Conservation (phyloP, 2,329 filamentous ascomycete species). For the Ascosphaera apis region DNA sequence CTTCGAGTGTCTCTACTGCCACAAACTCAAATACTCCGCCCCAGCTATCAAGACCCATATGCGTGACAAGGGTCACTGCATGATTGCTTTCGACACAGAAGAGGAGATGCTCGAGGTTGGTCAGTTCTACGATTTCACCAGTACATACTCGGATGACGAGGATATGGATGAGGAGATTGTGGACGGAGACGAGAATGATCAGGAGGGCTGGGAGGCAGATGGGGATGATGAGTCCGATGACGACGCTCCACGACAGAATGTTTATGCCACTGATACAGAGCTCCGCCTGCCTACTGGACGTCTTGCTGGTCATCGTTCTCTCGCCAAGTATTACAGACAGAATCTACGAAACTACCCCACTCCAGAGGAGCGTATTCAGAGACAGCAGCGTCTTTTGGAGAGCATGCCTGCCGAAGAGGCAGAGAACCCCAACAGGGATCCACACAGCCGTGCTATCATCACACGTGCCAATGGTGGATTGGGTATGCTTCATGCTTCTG, state of each 20-base stretch:
- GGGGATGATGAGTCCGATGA: slow-evolving; percentile 48
- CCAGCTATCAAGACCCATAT: slow-evolving; percentile 85
- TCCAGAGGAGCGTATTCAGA: slow-evolving; percentile 48
- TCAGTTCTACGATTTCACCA: slow-evolving; percentile 90
- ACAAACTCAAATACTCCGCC: slow-evolving; percentile 55
- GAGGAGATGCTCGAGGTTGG: slow-evolving; percentile 84
- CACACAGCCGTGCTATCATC: slow-evolving; percentile 33
- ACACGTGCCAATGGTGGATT: slow-evolving; percentile 47
- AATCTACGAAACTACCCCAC: slow-evolving; percentile 73
- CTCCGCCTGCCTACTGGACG: slow-evolving; percentile 78
- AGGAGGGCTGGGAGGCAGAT: slow-evolving; percentile 89
- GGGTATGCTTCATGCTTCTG: slow-evolving; percentile 56
- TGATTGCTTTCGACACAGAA: slow-evolving; percentile 75
- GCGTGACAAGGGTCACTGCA: slow-evolving; percentile 91
- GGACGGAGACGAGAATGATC: slow-evolving; percentile 30
- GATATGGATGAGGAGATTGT: slow-evolving; percentile 23
- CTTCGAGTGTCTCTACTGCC: slow-evolving; percentile 72
- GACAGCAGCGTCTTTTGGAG: slow-evolving; percentile 33
- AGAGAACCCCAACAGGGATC: slow-evolving; percentile 9
- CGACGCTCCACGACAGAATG: slow-evolving; percentile 47
- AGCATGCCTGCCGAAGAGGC: slow-evolving; percentile 21
- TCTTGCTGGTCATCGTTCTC: slow-evolving; percentile 69
- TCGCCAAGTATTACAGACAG: slow-evolving; percentile 76
- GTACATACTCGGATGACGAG: slow-evolving; percentile 72
- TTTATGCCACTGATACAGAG: slow-evolving; percentile 61